These are phyloP conservation scores for Phytopythium vexans DNA, from an alignment of 352 stramenopile genomes.

Conservation along the genomic window DNA sequence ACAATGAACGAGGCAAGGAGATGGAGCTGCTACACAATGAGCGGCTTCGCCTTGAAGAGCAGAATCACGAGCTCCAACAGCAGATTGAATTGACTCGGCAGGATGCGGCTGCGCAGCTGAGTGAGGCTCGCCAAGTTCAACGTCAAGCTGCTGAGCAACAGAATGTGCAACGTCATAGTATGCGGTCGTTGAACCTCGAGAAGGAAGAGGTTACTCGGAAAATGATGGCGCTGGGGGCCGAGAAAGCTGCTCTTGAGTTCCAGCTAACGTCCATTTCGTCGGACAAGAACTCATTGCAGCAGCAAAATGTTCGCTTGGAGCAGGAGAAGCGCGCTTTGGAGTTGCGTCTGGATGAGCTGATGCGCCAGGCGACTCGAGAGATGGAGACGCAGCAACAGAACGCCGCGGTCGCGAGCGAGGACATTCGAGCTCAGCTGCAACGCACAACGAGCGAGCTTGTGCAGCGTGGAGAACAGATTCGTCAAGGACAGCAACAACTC, in stretches of 20 bases:
- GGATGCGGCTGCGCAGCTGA: conserved; percentile 39
- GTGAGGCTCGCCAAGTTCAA: conserved; percentile 43
- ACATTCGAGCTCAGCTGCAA: conserved; percentile 39
- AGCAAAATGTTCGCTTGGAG: conserved; percentile 39
- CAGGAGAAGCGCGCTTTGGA: conserved; percentile 50
- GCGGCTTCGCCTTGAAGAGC: conserved; percentile 54
- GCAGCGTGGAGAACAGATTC: conserved; percentile 47
- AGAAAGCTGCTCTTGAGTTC: conserved; percentile 50
- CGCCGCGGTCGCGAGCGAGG: conserved; percentile 35
- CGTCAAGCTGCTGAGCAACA: conserved; percentile 43
- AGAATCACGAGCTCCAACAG: conserved; percentile 42
- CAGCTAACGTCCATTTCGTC: conserved; percentile 34
- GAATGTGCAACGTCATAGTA: conserved; percentile 39
- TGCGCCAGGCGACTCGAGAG: conserved; percentile 42
- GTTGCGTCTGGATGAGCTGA: conserved; percentile 42
- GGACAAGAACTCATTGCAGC: conserved; percentile 27
- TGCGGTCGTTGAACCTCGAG: conserved; percentile 48
- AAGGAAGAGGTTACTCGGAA: conserved; percentile 63
- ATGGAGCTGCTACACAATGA: conserved; percentile 52
- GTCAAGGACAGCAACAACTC: conserved; percentile 37
- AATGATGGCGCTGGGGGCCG: conserved; percentile 33
- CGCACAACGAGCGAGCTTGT: conserved; percentile 30
- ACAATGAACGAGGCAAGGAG: conserved; percentile 52
- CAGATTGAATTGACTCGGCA: conserved; percentile 39
- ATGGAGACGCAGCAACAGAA: conserved; percentile 47